phyloP scores from a whole-genome alignment of 2,329 filamentous ascomycete species.

The Microthyrium microscopicum region DNA sequence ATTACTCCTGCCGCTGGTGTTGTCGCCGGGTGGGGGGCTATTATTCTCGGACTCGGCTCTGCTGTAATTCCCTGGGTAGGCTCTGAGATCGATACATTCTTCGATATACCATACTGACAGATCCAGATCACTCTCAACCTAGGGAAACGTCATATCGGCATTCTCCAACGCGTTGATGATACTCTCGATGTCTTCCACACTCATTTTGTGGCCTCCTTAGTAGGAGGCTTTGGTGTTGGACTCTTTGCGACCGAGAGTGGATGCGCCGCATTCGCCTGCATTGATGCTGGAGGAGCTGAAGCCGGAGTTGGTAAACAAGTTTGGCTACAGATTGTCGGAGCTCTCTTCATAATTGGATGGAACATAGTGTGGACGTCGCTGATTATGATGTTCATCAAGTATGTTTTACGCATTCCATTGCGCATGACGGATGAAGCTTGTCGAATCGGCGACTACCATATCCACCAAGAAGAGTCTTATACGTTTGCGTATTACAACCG shows the following conservation, averaged over 20 bases:
- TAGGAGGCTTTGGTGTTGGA: constrained; percentile 30
- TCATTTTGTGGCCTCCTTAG: constrained; percentile 29
- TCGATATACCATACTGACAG: too few relatives aligned
- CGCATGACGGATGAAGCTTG: constrained; percentile 3
- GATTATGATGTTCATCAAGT: constrained; percentile 1
- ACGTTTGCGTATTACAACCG: constrained; percentile 5
- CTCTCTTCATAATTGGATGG: constrained; percentile 33
- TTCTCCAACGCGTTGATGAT: constrained; percentile 43
- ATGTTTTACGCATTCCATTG: constrained; percentile 1
- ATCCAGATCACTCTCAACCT: constrained; percentile 30
- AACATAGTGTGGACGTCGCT: constrained; percentile 32
- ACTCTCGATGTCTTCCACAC: constrained; percentile 34
- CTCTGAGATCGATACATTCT: too few relatives aligned
- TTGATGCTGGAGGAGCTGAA: constrained; percentile 30
- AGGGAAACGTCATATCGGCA: constrained; percentile 30
- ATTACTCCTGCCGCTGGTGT: constrained; percentile 36
- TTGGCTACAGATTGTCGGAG: constrained; percentile 33
- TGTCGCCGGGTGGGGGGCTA: constrained; percentile 34
- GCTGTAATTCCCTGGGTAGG: constrained; percentile 30
- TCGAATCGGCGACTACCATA: not conserved
- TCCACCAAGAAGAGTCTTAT: constrained; percentile 1
- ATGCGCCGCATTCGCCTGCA: constrained; percentile 28
- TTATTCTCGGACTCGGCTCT: constrained; percentile 28
- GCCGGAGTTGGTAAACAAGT: constrained; percentile 34
- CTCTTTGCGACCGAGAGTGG: constrained; percentile 32